phyloP scores from a whole-genome alignment of 345 rosid species.

The Gossypium longicalyx region DNA sequence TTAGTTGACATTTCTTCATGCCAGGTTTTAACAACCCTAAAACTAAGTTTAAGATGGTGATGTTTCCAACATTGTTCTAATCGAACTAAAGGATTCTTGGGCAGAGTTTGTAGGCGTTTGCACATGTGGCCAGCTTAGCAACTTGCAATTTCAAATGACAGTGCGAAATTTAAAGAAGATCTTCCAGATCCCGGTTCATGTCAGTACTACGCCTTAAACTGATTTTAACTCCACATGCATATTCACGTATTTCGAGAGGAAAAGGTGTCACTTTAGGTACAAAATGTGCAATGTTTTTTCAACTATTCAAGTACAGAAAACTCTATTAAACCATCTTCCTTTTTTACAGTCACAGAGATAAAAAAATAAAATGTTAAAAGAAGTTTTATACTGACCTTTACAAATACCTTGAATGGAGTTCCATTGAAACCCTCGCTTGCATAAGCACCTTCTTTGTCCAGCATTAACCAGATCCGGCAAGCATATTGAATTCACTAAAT shows the following conservation, averaged over 20 bases:
- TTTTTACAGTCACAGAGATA: background rate
- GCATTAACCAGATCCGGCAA: background rate
- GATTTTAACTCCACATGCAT: background rate
- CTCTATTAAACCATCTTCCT: background rate
- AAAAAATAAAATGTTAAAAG: background rate
- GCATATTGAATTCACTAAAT: conserved; percentile 8
- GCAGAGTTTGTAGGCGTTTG: background rate
- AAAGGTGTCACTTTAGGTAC: background rate
- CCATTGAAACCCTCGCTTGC: conserved; percentile 11
- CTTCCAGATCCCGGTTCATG: conserved; percentile 7
- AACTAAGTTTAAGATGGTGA: background rate
- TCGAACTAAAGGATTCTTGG: conserved; percentile 11
- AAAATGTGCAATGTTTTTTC: background rate
- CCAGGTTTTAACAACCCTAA: background rate
- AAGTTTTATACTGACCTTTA: conserved; percentile 5
- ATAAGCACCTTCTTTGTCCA: conserved; percentile 11
- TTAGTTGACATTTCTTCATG: background rate
- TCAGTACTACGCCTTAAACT: background rate
- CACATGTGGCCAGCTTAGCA: conserved; percentile 1
- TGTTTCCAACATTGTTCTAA: conserved; percentile 9
- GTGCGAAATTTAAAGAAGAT: background rate
- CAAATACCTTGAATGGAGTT: conserved; percentile 12
- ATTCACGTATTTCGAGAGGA: background rate
- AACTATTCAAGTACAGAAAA: background rate
- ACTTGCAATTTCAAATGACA: background rate